phyloP scores from a whole-genome alignment of 2,329 filamentous ascomycete species.

The Macrophomina tecta region DNA sequence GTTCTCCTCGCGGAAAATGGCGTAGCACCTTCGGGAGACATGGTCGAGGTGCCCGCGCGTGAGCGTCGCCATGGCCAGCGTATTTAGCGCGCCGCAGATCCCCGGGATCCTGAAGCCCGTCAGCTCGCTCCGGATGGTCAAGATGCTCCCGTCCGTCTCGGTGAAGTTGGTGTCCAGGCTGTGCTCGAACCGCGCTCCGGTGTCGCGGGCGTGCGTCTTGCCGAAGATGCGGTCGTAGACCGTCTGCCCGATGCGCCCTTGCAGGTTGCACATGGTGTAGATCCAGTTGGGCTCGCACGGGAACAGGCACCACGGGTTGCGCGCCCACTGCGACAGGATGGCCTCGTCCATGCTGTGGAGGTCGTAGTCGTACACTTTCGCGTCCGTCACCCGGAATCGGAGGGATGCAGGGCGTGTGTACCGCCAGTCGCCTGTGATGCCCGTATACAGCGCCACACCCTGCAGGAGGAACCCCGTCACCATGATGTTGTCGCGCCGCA shows the following conservation, averaged over 20 bases:
- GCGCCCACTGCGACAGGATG: constrained; percentile 30
- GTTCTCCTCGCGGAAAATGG: constrained; percentile 29
- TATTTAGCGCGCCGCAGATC: constrained; percentile 4
- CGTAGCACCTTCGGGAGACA: neutral
- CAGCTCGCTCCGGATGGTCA: constrained; percentile 33
- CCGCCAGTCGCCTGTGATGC: constrained; percentile 29
- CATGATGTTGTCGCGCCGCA: constrained; percentile 33
- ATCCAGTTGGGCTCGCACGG: constrained; percentile 36
- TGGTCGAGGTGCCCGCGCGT: constrained; percentile 28
- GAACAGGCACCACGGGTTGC: constrained; percentile 31
- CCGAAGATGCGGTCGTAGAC: constrained; percentile 30
- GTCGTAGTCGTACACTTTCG: constrained; percentile 31
- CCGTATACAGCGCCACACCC: constrained; percentile 31
- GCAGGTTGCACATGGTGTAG: constrained; percentile 32
- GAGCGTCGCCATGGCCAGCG: constrained; percentile 30
- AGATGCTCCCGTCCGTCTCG: constrained; percentile 31
- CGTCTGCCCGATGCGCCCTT: constrained; percentile 27
- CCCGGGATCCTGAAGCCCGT: constrained; percentile 33
- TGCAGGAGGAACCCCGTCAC: constrained; percentile 31
- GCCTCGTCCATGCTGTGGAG: constrained; percentile 30
- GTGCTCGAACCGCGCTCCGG: constrained; percentile 29
- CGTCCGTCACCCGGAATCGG: constrained; percentile 31
- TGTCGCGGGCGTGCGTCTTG: constrained; percentile 21
- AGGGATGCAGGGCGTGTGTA: constrained; percentile 30
- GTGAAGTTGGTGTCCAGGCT: constrained; percentile 33